Conservation (phyloP, 768 basidiomycete species). For the Tephrocybe rancida region DNA sequence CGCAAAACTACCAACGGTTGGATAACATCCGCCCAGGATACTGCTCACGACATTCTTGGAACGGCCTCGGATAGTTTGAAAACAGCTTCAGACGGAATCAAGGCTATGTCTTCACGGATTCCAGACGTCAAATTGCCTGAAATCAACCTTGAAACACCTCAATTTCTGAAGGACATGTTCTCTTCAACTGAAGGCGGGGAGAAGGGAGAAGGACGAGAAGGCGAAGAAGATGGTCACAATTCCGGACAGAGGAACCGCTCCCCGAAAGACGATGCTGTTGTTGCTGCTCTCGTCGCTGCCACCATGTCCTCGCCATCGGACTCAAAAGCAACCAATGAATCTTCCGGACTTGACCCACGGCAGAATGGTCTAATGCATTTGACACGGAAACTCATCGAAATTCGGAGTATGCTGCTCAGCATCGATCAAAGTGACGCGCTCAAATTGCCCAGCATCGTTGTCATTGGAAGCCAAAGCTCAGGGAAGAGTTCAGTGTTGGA, state of each 20-base stretch:
- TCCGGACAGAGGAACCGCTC: slow-evolving; percentile 44
- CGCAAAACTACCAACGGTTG: slow-evolving; percentile 68
- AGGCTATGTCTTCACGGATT: slow-evolving; percentile 58
- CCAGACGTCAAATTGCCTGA: slow-evolving; percentile 60
- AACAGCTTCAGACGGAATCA: slow-evolving; percentile 71
- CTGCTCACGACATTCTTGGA: slow-evolving; percentile 70
- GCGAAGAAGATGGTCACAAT: slow-evolving; percentile 32
- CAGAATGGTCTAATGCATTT: slow-evolving; percentile 91
- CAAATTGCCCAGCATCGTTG: slow-evolving; percentile 96
- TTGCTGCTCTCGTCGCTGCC: slow-evolving; percentile 78
- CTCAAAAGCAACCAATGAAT: slow-evolving; percentile 42
- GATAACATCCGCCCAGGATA: slow-evolving; percentile 66
- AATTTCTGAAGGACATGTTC: slow-evolving; percentile 73
- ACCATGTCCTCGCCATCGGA: slow-evolving; percentile 79
- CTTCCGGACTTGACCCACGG: slow-evolving; percentile 41
- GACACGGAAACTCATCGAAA: slow-evolving; percentile 94
- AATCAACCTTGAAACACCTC: slow-evolving; percentile 47
- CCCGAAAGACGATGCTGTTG: slow-evolving; percentile 60
- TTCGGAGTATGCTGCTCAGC: slow-evolving; percentile 90
- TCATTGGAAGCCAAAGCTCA: slow-evolving; percentile 97
- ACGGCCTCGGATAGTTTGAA: slow-evolving; percentile 71
- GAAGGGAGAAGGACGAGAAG: slow-evolving; percentile 30
- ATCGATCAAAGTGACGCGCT: slow-evolving; percentile 95
- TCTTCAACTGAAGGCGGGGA: slow-evolving; percentile 28
- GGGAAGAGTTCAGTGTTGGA: slow-evolving; percentile 98